These are phyloP conservation scores for Populus davidiana DNA, from an alignment of 345 rosid genomes.

Conservation along the genomic window DNA sequence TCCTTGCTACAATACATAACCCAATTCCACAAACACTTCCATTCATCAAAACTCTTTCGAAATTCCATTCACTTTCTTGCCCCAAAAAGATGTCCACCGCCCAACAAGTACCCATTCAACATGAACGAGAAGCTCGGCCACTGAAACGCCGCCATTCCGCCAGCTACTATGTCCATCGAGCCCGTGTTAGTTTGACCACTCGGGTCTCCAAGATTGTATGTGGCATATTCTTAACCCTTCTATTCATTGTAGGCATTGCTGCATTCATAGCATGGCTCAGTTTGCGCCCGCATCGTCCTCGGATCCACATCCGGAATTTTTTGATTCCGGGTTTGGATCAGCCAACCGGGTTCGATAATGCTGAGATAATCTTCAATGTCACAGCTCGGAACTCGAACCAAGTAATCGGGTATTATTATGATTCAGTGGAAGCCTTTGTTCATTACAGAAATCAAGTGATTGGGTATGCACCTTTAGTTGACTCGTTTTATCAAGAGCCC, in stretches of 20 bases:
- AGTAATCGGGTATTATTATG: conserved; percentile 56
- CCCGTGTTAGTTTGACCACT: conserved; percentile 59
- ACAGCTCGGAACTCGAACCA: conserved; percentile 74
- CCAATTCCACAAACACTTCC: background rate
- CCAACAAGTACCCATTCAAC: background rate
- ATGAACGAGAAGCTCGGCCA: background rate
- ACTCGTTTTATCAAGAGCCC: conserved; percentile 58
- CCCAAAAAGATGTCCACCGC: background rate
- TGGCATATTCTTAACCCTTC: conserved; percentile 44
- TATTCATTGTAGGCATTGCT: conserved; percentile 45
- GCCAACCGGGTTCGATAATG: conserved; percentile 48
- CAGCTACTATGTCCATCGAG: conserved; percentile 50
- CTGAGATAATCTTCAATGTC: conserved; percentile 51
- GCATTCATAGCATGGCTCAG: conserved; percentile 72
- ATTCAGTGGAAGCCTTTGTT: conserved; percentile 49
- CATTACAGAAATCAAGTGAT: conserved; percentile 55
- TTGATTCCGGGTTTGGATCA: conserved; percentile 49
- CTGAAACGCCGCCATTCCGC: conserved; percentile 37
- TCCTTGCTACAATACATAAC: background rate
- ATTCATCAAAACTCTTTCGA: background rate
- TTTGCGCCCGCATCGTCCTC: conserved; percentile 83
- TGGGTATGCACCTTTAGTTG: conserved; percentile 44
- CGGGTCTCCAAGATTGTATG: conserved; percentile 61
- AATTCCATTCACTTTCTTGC: background rate
- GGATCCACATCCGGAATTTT: conserved; percentile 48